Conservation (phyloP, 257 asterid species). For the Nyctanthes arbortristis region DNA sequence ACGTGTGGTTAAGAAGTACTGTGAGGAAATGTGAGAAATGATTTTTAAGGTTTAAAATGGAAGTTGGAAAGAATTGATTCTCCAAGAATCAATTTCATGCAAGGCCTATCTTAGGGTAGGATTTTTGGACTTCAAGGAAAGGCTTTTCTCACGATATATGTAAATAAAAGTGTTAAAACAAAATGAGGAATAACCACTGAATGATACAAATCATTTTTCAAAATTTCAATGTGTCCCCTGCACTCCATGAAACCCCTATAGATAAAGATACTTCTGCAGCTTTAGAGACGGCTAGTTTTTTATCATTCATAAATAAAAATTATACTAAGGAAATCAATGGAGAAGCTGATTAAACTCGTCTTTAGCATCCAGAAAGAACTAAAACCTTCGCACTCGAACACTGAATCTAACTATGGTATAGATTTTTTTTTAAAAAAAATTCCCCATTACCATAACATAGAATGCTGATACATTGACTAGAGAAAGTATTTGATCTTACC, state of each 20-base stretch:
- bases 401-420: not conserved
- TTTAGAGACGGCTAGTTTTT: too few species aligned
- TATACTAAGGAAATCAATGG: not conserved
- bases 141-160: not conserved
- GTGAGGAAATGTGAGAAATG: too few species aligned
- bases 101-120: too few species aligned
- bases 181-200: not conserved
- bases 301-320: too few species aligned
- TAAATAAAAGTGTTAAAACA: not conserved
- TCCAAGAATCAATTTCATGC: too few species aligned
- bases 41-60: too few species aligned
- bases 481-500: slow-evolving; percentile 42
- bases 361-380: not conserved
- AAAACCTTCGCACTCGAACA: not conserved
- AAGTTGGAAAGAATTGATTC: too few species aligned
- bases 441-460: not conserved
- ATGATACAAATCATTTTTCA: not conserved
- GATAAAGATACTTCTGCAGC: not conserved
- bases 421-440: not conserved
- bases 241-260: not conserved
- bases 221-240: not conserved
- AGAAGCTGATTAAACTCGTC: not conserved
- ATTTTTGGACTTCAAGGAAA: not conserved
- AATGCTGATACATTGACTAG: not conserved
- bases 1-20: too few species aligned